phyloP scores from a whole-genome alignment of 805 yeast species.

The Priceomyces carsonii region DNA sequence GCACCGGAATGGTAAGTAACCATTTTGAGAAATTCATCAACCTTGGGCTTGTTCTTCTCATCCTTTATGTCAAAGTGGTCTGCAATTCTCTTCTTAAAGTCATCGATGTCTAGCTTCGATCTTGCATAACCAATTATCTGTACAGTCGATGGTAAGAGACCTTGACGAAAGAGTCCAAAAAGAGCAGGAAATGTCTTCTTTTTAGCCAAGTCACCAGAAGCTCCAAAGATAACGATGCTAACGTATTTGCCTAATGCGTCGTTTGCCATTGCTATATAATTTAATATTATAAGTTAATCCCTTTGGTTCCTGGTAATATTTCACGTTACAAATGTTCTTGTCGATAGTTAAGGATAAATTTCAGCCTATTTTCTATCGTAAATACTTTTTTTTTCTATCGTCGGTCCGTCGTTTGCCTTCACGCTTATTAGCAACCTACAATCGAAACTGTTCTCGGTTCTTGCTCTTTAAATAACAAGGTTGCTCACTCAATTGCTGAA shows the following conservation, averaged over 20 bases:
- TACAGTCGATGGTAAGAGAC: constrained; percentile 67
- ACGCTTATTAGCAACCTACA: too few species aligned
- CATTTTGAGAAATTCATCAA: constrained; percentile 64
- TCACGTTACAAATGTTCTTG: background rate
- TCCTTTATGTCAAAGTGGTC: constrained; percentile 57
- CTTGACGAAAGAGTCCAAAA: constrained; percentile 67
- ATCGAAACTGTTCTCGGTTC: too few species aligned
- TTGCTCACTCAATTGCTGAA: too few species aligned
- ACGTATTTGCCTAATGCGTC: constrained; percentile 63
- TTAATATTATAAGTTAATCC: too few species aligned
- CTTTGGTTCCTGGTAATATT: background rate
- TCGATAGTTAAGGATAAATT: too few species aligned
- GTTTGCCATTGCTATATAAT: constrained; percentile 26
- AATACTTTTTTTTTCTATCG: too few species aligned
- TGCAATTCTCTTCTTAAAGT: constrained; percentile 65
- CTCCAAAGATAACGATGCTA: constrained; percentile 83
- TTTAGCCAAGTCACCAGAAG: constrained; percentile 93
- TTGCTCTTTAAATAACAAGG: too few species aligned
- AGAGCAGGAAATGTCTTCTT: constrained; percentile 92
- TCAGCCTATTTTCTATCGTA: too few species aligned
- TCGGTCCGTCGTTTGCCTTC: too few species aligned
- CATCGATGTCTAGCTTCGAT: constrained; percentile 66
- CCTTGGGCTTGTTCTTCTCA: constrained; percentile 41
- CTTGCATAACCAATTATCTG: constrained; percentile 92
- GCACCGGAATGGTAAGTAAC: constrained; percentile 73